Conservation (phyloP, 2,329 filamentous ascomycete genomes). For the Pseudogymnoascus sp. region DNA sequence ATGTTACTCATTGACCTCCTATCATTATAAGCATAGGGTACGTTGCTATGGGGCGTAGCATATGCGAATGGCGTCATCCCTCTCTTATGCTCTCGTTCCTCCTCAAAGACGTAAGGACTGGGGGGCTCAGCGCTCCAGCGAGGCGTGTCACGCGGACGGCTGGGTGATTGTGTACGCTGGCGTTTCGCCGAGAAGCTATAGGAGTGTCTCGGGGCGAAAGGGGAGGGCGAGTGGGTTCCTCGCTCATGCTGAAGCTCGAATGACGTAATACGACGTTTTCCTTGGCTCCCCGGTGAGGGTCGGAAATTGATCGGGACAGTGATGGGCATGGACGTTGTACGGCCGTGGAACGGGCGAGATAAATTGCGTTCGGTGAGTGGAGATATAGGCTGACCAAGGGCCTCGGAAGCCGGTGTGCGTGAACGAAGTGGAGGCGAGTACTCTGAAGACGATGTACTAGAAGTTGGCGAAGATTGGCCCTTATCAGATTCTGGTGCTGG, state of each 20-base stretch:
- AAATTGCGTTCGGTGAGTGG: slow-evolving; percentile 25
- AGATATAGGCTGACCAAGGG: slow-evolving; percentile 15
- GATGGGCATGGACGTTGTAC: slow-evolving; percentile 47
- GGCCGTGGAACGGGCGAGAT: slow-evolving; percentile 41
- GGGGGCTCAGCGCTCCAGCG: slow-evolving; percentile 40
- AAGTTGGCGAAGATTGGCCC: slow-evolving; percentile 21
- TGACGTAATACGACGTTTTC: slow-evolving; percentile 41
- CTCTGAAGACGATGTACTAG: slow-evolving; percentile 27
- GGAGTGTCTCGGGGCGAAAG: slow-evolving; percentile 7
- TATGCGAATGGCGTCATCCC: slow-evolving; percentile 61
- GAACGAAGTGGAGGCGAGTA: slow-evolving; percentile 21
- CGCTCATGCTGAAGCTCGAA: slow-evolving; percentile 27
- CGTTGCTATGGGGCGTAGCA: slow-evolving; percentile 65
- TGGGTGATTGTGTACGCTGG: slow-evolving; percentile 48
- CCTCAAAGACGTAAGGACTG: slow-evolving; percentile 21
- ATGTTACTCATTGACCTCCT: background rate
- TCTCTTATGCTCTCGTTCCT: slow-evolving; percentile 25
- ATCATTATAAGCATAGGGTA: slow-evolving; percentile 29
- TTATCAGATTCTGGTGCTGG: slow-evolving; percentile 33
- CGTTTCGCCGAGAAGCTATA: slow-evolving; percentile 20
- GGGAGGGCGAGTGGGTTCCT: slow-evolving; percentile 18
- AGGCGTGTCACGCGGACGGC: slow-evolving; percentile 45
- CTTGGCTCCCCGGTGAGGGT: slow-evolving; percentile 27
- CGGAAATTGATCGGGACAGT: slow-evolving; percentile 33
- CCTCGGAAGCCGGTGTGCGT: slow-evolving; percentile 22